Conservation (phyloP, 805 yeast genomes). For the Sugiyamaella mastotermitis region DNA sequence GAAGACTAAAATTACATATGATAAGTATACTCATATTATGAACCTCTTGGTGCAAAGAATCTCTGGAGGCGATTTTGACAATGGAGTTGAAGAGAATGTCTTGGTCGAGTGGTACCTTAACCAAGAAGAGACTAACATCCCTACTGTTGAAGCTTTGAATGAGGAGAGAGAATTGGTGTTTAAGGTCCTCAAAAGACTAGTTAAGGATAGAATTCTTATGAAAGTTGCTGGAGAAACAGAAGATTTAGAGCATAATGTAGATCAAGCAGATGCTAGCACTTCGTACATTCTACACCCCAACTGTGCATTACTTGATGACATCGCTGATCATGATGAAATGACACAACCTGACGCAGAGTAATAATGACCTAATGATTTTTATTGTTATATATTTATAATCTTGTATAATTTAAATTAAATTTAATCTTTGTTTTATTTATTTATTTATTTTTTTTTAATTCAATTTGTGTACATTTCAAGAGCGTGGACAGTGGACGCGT, state of each 20-base stretch:
- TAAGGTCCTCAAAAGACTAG: conserved; percentile 78
- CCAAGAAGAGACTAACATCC: conserved; percentile 64
- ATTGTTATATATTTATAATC: neutral
- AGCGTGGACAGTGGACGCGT: too few species aligned
- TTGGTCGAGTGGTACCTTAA: conserved; percentile 77
- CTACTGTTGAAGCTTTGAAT: conserved; percentile 64
- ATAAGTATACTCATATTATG: conserved; percentile 80
- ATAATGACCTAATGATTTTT: neutral
- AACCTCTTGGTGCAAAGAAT: conserved; percentile 66
- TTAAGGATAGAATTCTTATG: conserved; percentile 79
- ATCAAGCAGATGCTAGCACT: conserved; percentile 18
- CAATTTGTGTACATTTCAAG: too few species aligned
- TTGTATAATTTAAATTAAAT: too few species aligned
- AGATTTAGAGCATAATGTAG: conserved; percentile 31
- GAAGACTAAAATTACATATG: conserved; percentile 65
- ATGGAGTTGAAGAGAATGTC: conserved; percentile 62
- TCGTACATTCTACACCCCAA: conserved; percentile 32
- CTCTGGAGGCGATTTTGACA: conserved; percentile 39
- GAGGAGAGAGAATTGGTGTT: conserved; percentile 63
- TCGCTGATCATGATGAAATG: neutral
- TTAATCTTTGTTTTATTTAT: too few species aligned
- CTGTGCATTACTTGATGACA: conserved; percentile 12
- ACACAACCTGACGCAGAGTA: conserved; percentile 3
- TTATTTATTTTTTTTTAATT: too few species aligned
- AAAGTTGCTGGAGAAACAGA: conserved; percentile 43